Evolutionary conservation across 306 rosid species (phyloP), one percentile per base, ranked within the genome.

Genomic region (Gastrolobium villosum): DNA sequence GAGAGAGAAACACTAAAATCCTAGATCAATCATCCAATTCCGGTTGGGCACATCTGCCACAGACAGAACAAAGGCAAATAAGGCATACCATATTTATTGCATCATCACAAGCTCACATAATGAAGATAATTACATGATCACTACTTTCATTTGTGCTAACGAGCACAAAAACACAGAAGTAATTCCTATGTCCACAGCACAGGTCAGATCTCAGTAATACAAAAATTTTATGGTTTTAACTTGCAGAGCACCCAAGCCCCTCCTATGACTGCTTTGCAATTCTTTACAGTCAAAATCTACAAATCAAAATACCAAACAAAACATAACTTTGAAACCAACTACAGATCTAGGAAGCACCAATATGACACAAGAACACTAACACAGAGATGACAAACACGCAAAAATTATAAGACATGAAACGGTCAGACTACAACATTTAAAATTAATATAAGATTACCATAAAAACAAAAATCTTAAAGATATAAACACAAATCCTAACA

Each of bases 11-110:
- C n/a, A n/a, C n/a, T n/a, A n/a, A n/a, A n/a, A n/a, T n/a, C n/a
- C n/a, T n/a, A n/a, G n/a, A n/a, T n/a, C n/a, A n/a, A n/a, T n/a
- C n/a, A n/a, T n/a, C n/a, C n/a, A n/a, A n/a, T n/a, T n/a, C n/a
- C n/a, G n/a, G n/a, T n/a, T n/a, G n/a, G n/a, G n/a, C n/a, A n/a
- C n/a, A n/a, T n/a, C n/a, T n/a, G n/a, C n/a, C n/a, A n/a, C n/a
- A n/a, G n/a, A n/a, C n/a, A n/a, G n/a, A n/a, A n/a, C n/a, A n/a
- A 34, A 50, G 54, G 55, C 76, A 56, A 78, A 75, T 56, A 48
- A 56, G 57, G 46, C 30, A 30, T 79, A 0, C 61, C 64, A 68
- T 2, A 52, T 49, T 6, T 20, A 70, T 56, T 48, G 71, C 66
- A 60, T 44, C 30, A 68, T 10, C 71, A 57, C 60, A 53, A 3